Base-by-base conservation (phyloP, 768 basidiomycete genomes). In the Leccinum boreale region DNA sequence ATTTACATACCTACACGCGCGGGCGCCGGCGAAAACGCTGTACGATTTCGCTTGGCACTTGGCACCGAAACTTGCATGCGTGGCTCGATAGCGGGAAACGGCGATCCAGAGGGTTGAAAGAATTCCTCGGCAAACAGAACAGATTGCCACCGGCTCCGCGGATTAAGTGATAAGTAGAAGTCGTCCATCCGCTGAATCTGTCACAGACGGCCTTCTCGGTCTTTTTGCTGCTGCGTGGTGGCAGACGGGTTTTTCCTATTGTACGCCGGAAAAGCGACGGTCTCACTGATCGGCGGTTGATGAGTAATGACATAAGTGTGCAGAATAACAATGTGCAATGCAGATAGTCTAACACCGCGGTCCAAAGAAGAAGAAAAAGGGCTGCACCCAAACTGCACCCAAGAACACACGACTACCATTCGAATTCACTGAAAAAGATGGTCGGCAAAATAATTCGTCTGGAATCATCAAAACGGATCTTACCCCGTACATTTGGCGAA, bases 401-500 rank as follows among this genome's bases (percentile, higher is more conserved):
- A 23, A 48, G 24, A 50, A 21, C 28, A 55, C 47, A 58, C 29
- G 23, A 58, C 63, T 75, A 79, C 78, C 78, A 79, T 63, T 79
- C 78, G 42, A 79, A 79, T 67, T 79, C 78, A 17, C 78, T 79
- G 62, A 42, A 28, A 8, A 19, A 46, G 21, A 19, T 19, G 1
- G 28, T 58, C 42, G 36, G 39, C 53, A 45, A 58, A 21, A 59
- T 11, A 21, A 29, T 55, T 31, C 36, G 17, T 47, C 39, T 24
- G 36, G 7, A 21, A 29, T 31, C 24, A 35, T 14, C 14, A 42
- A 42, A 56, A 31, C 39, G n/a, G 4, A 26, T 75, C 86, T 70
- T 69, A 98, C 96, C 96, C 96, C 6, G 86, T 94, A 75, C 96
- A 98, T 73, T 97, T 96, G 53, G 91, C 84, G 69, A 99, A 99